These are phyloP conservation scores for Alternaria triticimaculans DNA, from an alignment of 2,329 filamentous ascomycete genomes.

Conservation along the genomic window DNA sequence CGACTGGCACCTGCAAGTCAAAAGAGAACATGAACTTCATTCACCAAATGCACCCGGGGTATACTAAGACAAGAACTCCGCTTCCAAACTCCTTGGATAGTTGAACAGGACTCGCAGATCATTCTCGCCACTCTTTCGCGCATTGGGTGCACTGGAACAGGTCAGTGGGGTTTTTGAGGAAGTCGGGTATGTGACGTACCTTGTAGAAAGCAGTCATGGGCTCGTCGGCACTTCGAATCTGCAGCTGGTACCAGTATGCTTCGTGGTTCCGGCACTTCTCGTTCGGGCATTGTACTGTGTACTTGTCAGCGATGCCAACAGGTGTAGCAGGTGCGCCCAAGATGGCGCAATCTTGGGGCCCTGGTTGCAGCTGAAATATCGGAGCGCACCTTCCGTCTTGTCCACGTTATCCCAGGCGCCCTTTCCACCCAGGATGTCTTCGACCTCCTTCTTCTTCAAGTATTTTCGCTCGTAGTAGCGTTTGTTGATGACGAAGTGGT, in stretches of 20 bases:
- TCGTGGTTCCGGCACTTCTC: constrained; percentile 80
- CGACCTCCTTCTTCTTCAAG: constrained; percentile 85
- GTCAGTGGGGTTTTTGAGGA: constrained; percentile 5
- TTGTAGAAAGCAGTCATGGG: constrained; percentile 98
- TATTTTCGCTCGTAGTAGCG: constrained; percentile 80
- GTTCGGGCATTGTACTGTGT: constrained; percentile 77
- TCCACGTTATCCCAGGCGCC: constrained; percentile 92
- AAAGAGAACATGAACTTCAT: neutral
- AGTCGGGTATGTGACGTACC: constrained; percentile 52
- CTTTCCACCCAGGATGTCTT: constrained; percentile 87
- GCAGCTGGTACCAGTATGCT: constrained; percentile 94
- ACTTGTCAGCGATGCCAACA: neutral
- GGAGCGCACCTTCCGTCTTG: constrained; percentile 67
- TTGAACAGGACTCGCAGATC: constrained; percentile 2
- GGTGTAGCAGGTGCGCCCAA: neutral
- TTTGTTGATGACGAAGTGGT: constrained; percentile 81
- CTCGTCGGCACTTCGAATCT: constrained; percentile 97
- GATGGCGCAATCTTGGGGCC: neutral
- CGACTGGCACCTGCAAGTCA: neutral
- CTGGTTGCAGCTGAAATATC: too few species aligned
- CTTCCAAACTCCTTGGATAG: constrained; percentile 15
- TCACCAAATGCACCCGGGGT: constrained; percentile 5
- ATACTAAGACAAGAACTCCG: constrained; percentile 8
- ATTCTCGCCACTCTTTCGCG: constrained; percentile 54
- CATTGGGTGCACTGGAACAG: constrained; percentile 51